phyloP scores from a whole-genome alignment of 2,329 filamentous ascomycete species.

The Ascochyta pisi region DNA sequence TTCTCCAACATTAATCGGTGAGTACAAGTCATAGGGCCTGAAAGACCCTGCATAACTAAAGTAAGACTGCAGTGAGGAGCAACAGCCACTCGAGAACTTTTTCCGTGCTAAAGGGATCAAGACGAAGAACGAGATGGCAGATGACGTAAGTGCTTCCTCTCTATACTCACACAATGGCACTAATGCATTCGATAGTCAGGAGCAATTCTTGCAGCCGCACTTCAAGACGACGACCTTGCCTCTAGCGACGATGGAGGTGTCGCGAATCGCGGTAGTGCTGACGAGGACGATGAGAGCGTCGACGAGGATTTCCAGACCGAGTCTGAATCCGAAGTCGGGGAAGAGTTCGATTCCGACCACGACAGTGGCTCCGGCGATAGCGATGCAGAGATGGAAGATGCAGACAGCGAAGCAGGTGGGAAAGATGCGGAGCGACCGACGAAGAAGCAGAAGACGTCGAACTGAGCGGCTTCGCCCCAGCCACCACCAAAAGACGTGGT shows the following conservation, averaged over 20 bases:
- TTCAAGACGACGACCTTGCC: conserved; percentile 82
- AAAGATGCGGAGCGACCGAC: conserved; percentile 64
- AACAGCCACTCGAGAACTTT: conserved; percentile 94
- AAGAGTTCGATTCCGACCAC: conserved; percentile 92
- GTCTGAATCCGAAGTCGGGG: conserved; percentile 92
- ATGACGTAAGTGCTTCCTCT: conserved; percentile 71
- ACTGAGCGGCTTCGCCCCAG: conserved; percentile 28
- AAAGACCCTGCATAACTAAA: conserved; percentile 24
- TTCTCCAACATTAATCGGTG: conserved; percentile 98
- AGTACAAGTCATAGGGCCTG: conserved; percentile 22
- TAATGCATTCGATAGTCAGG: conserved; percentile 54
- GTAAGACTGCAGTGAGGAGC: conserved; percentile 71
- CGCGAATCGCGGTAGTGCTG: conserved; percentile 85
- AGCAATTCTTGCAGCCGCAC: conserved; percentile 75
- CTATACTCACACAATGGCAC: conserved; percentile 9
- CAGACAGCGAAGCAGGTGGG: conserved; percentile 62
- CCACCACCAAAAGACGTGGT: conserved; percentile 8
- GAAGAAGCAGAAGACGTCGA: conserved; percentile 66
- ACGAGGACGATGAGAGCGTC: conserved; percentile 93
- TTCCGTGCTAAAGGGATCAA: conserved; percentile 95
- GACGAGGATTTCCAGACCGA: conserved; percentile 96
- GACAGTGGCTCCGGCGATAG: conserved; percentile 80
- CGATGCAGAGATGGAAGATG: conserved; percentile 70
- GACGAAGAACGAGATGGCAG: conserved; percentile 98
- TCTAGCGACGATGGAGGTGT: conserved; percentile 77